Conservation (phyloP, 495 filamentous ascomycete species). For the Immersiella caudata region DNA sequence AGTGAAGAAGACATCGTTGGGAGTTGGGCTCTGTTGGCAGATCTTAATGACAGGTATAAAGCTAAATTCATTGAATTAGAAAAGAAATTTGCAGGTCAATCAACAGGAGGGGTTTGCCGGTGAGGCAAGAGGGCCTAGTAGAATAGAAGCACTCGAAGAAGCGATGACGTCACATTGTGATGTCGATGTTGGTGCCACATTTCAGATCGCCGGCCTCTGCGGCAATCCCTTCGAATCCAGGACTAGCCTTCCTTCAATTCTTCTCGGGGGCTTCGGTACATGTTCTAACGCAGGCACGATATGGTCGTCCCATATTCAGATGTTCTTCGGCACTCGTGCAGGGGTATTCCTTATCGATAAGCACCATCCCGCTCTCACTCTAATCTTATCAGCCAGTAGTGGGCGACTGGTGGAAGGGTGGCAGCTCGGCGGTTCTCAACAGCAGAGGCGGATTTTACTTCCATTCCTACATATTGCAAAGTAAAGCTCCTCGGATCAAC, state of each 20-base stretch:
- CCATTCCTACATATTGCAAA: background rate
- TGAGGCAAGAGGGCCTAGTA: background rate
- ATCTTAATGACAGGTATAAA: no score
- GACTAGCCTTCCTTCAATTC: background rate
- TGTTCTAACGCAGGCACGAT: background rate
- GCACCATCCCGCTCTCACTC: background rate
- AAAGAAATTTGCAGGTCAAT: no score
- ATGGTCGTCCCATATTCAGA: background rate
- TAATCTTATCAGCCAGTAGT: no score
- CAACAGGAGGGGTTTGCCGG: background rate
- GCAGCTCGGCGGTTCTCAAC: background rate
- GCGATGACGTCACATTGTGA: background rate
- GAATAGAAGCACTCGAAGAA: background rate
- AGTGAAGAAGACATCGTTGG: background rate
- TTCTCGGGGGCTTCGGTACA: background rate
- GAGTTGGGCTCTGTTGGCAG: background rate
- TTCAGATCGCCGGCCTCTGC: background rate
- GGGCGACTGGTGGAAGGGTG: background rate
- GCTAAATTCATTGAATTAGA: no score
- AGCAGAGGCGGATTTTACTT: background rate
- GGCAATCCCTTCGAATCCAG: background rate
- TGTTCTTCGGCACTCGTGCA: background rate
- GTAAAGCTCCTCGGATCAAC: background rate
- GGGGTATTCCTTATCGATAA: constrained; percentile 1
- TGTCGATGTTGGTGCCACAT: background rate